Base-by-base conservation (phyloP, 2,329 filamentous ascomycete genomes). In the Aurifilum marmelostoma region DNA sequence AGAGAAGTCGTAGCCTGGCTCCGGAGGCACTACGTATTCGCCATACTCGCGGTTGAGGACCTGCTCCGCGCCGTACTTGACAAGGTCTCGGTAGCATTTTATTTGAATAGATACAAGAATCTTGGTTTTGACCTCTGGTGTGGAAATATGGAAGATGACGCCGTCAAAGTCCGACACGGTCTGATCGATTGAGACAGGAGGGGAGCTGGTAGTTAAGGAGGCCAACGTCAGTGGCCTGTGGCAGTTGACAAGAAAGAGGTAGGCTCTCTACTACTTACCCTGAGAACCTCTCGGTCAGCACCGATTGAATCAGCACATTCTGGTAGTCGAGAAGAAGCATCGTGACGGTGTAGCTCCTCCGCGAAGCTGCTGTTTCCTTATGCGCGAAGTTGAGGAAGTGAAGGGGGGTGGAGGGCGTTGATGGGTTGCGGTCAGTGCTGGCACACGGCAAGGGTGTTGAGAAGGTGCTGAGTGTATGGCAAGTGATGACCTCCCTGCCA, bases 161-260 rank as follows among this genome's bases (percentile, higher is more conserved):
- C 95, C 95, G 83, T 99, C 97, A 79, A 99, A 99, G 83, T 99
- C 96, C 79, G 95, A 98, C 72, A 97, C 93, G 72, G 97, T 93
- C 84, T 99, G 96, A 83, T 99, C 97, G 80, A 99, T 97, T 75
- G 92, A 93, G 70, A 89, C 88, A 69, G 94, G 93, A 74, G 93
- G 84, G 79, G 92, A 92, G 82, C 95, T 97, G 77, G 68, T 14
- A 41, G 69, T 65, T 63, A 32, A 70, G 71, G 73, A 73, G 76
- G 76, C 73, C 32, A 52, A 58, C 66, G 61, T 73, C 68, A 72
- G 70, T 65, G 62, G 43, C 7, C 63, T 50, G 59, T 24, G 11
- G n/a, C n/a, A n/a, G 43, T 21, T 41, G 58, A 39, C 56, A 56
- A 50, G 12, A 58, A 18, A 18, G 4, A 37, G 9, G 27, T 14